Evolutionary conservation across 495 filamentous ascomycete species (phyloP).

Genomic region (Neurospora sp.): DNA sequence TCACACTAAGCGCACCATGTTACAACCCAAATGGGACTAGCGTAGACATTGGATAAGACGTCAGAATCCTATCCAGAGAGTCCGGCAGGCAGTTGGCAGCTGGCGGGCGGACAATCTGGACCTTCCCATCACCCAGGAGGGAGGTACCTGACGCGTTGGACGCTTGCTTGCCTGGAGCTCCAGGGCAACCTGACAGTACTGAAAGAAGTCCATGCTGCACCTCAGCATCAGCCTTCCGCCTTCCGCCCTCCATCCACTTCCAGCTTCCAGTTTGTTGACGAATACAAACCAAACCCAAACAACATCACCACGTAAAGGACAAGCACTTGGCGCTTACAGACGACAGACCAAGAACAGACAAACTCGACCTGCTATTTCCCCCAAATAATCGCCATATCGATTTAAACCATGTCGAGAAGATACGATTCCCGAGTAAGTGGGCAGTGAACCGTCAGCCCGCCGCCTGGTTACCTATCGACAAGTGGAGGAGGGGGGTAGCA

Average conservation of each 20-base stretch:
- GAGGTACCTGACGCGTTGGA: conserved; percentile 25
- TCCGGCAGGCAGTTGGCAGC: neutral
- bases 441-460: neutral
- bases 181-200: neutral
- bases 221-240: conserved; percentile 1
- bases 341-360: neutral
- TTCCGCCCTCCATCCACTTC: conserved; percentile 3
- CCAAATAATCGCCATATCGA: conserved; percentile 2
- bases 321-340: neutral
- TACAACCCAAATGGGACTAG: neutral
- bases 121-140: conserved; percentile 2
- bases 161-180: conserved; percentile 32
- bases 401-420: conserved; percentile 73
- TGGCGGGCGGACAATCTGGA: neutral
- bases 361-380: neutral
- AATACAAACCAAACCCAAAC: neutral
- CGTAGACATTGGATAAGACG: neutral
- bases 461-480: neutral
- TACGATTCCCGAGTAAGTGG: conserved; percentile 89
- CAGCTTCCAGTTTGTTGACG: neutral
- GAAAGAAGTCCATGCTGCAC: conserved; percentile 1
- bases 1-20: neutral
- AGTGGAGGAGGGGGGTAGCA: neutral
- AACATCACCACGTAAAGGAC: neutral
- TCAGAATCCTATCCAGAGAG: neutral